phyloP scores from a whole-genome alignment of 352 stramenopile species.

The Pythium aquatile region DNA sequence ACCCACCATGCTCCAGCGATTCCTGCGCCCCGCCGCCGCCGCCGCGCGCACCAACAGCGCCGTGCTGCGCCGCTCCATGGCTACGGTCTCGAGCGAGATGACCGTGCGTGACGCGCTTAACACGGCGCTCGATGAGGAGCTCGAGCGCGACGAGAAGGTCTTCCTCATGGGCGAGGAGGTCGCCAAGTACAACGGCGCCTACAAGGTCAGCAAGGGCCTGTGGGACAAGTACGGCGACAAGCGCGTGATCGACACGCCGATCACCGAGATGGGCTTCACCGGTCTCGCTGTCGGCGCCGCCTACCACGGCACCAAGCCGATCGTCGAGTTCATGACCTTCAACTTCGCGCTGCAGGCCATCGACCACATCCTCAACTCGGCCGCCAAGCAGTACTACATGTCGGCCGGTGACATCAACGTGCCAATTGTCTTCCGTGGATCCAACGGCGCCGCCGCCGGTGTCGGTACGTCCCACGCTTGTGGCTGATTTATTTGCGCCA shows the following conservation, averaged over 20 bases:
- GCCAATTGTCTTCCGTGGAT: constrained; percentile 99
- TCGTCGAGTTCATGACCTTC: constrained; percentile 99
- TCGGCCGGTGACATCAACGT: constrained; percentile 96
- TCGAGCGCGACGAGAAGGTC: constrained; percentile 94
- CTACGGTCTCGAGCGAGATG: constrained; percentile 84
- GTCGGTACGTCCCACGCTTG: constrained; percentile 79
- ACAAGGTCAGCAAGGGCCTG: constrained; percentile 98
- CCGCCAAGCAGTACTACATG: constrained; percentile 99
- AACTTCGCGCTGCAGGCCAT: constrained; percentile 99
- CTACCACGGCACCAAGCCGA: constrained; percentile 96
- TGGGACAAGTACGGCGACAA: constrained; percentile 99
- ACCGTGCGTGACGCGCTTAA: constrained; percentile 99
- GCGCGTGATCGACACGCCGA: constrained; percentile 99
- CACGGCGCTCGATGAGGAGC: constrained; percentile 98
- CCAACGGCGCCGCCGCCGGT: constrained; percentile 97
- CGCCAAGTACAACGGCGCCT: constrained; percentile 99
- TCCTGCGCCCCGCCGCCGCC: constrained; percentile 32
- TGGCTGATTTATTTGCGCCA: neutral
- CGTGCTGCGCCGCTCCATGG: constrained; percentile 57
- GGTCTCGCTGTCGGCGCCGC: constrained; percentile 93
- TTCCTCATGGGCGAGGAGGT: constrained; percentile 98
- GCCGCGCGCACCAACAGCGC: constrained; percentile 29
- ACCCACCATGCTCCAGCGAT: constrained; percentile 40
- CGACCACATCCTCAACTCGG: constrained; percentile 99
- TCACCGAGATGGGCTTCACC: constrained; percentile 97